Conservation (phyloP, 2,329 filamentous ascomycete species). For the Erysiphe pulchra region DNA sequence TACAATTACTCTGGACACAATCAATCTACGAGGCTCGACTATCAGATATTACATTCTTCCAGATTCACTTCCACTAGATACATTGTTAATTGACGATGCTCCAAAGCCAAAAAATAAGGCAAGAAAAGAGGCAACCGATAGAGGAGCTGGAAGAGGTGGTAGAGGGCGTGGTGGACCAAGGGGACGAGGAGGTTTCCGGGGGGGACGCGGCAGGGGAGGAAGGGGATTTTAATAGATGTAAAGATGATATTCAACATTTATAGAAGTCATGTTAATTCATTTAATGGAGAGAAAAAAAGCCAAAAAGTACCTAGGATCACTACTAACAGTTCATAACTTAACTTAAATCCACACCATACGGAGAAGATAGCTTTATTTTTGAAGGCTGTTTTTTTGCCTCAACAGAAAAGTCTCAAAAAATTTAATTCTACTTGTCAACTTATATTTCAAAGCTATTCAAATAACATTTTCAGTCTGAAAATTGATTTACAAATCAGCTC, state of each 20-base stretch:
- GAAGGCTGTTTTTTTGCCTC: no score
- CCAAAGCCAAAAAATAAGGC: slow-evolving; percentile 99
- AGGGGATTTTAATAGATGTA: slow-evolving; percentile 14
- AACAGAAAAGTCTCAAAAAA: no score
- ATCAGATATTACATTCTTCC: slow-evolving; percentile 94
- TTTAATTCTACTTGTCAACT: no score
- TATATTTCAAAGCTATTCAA: no score
- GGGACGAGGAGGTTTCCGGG: slow-evolving; percentile 21
- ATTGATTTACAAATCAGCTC: no score
- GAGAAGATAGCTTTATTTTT: no score
- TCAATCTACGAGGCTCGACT: slow-evolving; percentile 89
- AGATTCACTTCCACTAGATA: slow-evolving; percentile 84
- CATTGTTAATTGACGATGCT: slow-evolving; percentile 81
- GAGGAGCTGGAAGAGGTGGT: slow-evolving; percentile 19
- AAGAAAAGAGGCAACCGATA: slow-evolving; percentile 54
- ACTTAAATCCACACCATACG: no score
- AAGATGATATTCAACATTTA: not conserved
- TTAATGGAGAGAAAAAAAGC: no score
- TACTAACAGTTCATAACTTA: no score
- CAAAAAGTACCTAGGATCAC: no score
- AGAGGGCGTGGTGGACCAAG: slow-evolving; percentile 20
- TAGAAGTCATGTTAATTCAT: no score
- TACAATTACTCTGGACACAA: slow-evolving; percentile 68
- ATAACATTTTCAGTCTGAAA: no score
- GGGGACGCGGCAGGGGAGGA: slow-evolving; percentile 21